Evolutionary conservation across 2,329 filamentous ascomycete genomes (phyloP), one percentile per base, ranked within the genome.

Genomic region (Trichophyton schoenleinii): DNA sequence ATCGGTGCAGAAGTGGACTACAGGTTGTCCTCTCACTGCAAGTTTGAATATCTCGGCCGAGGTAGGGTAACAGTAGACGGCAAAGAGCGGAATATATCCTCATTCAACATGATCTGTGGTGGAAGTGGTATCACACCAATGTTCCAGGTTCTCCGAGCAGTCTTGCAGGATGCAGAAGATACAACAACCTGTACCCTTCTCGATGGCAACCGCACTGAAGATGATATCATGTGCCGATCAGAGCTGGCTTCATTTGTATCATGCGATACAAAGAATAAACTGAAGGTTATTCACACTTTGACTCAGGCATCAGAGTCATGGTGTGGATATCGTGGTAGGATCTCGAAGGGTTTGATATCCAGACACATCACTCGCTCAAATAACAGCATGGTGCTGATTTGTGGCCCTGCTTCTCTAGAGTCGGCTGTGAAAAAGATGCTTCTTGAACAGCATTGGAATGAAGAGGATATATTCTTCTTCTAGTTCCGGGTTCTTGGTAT

Each of bases 71-170:
- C 75, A 0, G 74, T 95, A 48, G 82, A 82, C 36, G 81, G 81
- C 0, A 79, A 77, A 20, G 71, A 78, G 62, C 77, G 85, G 8
- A 73, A 67, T 0, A 81, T 95, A 0, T 81, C 80, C 59, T 81
- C 80, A 11, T 89, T 96, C 72, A 78, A 88, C 70, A 95, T 96
- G 90, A 85, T 96, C 36, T 94, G 89, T 67, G 91, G 82, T 13
- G 91, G 91, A 4, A 89, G 84, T n/a, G 91, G 91, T 0, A 87
- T 96, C 68, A 96, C 91, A n/a, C 91, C 91, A 0, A 88, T 96
- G 65, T 94, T 86, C 70, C 88, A 94, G 69, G 88, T 95, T 2
- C 77, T 95, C 59, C 79, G 88, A 5, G 87, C 88, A 0, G 82
- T 95, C 0, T 81, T 91, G 71, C 78, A 81, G 53, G 83, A 92